Conservation (phyloP, 2,329 filamentous ascomycete species). For the Colletotrichum theobromicola region DNA sequence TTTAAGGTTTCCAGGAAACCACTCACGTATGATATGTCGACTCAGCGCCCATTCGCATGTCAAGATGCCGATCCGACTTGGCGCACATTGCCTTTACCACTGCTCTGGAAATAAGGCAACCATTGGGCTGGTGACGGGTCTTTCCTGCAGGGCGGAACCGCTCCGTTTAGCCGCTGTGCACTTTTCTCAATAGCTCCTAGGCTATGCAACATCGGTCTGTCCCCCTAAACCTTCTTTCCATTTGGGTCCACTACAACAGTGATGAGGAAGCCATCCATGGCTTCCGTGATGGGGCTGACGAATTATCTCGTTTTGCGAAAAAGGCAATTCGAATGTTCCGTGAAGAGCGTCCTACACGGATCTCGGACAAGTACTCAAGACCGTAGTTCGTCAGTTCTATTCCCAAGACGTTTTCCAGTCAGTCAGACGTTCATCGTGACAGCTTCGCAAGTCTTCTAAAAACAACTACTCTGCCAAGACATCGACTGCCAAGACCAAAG, state of each 20-base stretch:
- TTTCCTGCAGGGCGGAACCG: neutral
- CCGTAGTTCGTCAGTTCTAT: neutral
- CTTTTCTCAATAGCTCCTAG: neutral
- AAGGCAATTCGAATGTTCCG: neutral
- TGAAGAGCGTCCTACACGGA: neutral
- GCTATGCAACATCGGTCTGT: neutral
- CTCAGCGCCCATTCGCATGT: neutral
- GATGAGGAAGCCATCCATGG: neutral
- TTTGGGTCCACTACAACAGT: neutral
- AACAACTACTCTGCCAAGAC: slow-evolving; percentile 1
- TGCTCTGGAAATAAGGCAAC: neutral
- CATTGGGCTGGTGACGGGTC: neutral
- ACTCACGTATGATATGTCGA: slow-evolving; percentile 13
- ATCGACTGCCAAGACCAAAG: neutral
- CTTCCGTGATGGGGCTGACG: neutral
- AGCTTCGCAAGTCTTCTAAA: neutral
- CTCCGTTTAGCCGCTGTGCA: neutral
- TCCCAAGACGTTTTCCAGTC: neutral
- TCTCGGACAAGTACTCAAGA: neutral
- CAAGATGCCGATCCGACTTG: neutral
- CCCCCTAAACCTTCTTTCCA: neutral
- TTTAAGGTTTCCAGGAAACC: slow-evolving; percentile 18
- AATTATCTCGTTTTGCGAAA: neutral
- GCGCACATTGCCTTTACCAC: neutral
- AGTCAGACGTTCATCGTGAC: neutral